These are phyloP conservation scores for Myochromella boudieri DNA, from an alignment of 768 basidiomycete genomes.

Conservation along the genomic window DNA sequence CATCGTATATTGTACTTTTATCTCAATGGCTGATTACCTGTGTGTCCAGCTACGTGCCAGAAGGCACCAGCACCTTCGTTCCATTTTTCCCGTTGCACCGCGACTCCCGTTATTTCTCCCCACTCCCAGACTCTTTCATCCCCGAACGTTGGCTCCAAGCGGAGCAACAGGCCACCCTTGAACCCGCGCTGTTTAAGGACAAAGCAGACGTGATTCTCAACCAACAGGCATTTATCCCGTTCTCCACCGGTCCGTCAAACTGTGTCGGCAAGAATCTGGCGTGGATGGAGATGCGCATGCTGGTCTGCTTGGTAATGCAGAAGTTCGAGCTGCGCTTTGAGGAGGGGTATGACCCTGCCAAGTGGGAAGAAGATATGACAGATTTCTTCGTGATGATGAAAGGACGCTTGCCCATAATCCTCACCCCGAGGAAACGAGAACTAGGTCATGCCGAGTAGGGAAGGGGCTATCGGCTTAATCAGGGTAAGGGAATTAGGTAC, in stretches of 20 bases:
- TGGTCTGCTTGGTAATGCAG: conserved; percentile 34
- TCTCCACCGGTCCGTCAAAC: conserved; percentile 39
- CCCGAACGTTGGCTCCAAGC: conserved; percentile 37
- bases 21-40: neutral
- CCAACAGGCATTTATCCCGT: conserved; percentile 38
- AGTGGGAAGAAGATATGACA: conserved; percentile 31
- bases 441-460: too few relatives aligned
- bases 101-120: conserved; percentile 45
- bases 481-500: too few relatives aligned
- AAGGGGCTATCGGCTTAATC: too few relatives aligned
- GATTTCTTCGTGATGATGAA: conserved; percentile 36
- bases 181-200: conserved; percentile 33
- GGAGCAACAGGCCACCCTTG: conserved; percentile 21
- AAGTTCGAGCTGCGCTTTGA: conserved; percentile 37
- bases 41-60: conserved; percentile 39
- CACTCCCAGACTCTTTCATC: conserved; percentile 41
- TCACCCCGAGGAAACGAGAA: conserved; percentile 31
- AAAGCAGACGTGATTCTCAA: conserved; percentile 21
- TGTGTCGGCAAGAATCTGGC: conserved; percentile 46
- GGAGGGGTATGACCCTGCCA: conserved; percentile 26
- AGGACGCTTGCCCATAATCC: conserved; percentile 28
- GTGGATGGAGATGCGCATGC: conserved; percentile 38
- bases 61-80: conserved; percentile 42
- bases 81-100: conserved; percentile 45
- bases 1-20: too few relatives aligned